phyloP scores from a whole-genome alignment of 2,329 filamentous ascomycete species.

The Scytalidium sp. region DNA sequence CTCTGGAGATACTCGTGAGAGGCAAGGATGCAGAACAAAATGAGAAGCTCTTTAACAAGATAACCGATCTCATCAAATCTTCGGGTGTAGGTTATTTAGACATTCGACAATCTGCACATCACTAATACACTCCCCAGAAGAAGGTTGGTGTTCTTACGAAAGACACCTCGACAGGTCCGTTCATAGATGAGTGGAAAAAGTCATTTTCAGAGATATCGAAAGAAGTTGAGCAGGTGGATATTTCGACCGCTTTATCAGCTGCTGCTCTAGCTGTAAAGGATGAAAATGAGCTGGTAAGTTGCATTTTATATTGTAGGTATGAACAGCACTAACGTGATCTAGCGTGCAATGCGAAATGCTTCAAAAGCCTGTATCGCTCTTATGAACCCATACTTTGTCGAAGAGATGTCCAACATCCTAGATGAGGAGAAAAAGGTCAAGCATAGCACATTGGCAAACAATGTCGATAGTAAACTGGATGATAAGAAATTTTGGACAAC shows the following conservation, averaged over 20 bases:
- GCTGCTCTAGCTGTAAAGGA: slow-evolving; percentile 91
- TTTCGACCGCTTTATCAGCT: slow-evolving; percentile 75
- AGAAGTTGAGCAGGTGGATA: slow-evolving; percentile 85
- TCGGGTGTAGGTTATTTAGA: slow-evolving; percentile 69
- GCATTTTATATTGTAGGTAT: slow-evolving; percentile 12
- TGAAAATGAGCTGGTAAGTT: slow-evolving; percentile 80
- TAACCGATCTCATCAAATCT: slow-evolving; percentile 81
- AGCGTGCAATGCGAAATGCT: slow-evolving; percentile 88
- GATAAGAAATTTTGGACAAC: slow-evolving; percentile 91
- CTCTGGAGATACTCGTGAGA: slow-evolving; percentile 86
- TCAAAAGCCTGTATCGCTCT: slow-evolving; percentile 91
- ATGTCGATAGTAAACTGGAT: slow-evolving; percentile 88
- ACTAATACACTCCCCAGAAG: slow-evolving; percentile 51
- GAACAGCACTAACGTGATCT: slow-evolving; percentile 11
- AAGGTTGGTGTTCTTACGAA: slow-evolving; percentile 87
- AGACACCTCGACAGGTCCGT: slow-evolving; percentile 80
- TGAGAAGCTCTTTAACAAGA: slow-evolving; percentile 82
- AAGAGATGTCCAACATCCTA: slow-evolving; percentile 95
- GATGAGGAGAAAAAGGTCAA: slow-evolving; percentile 97
- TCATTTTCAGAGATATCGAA: slow-evolving; percentile 74
- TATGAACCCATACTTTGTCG: slow-evolving; percentile 95
- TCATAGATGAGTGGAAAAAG: slow-evolving; percentile 96
- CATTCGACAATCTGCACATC: too few species aligned
- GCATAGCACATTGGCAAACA: slow-evolving; percentile 80
- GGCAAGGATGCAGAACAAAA: slow-evolving; percentile 92